Conservation (phyloP, 169 alveolate genomes). For the Plasmodium vinckei region DNA sequence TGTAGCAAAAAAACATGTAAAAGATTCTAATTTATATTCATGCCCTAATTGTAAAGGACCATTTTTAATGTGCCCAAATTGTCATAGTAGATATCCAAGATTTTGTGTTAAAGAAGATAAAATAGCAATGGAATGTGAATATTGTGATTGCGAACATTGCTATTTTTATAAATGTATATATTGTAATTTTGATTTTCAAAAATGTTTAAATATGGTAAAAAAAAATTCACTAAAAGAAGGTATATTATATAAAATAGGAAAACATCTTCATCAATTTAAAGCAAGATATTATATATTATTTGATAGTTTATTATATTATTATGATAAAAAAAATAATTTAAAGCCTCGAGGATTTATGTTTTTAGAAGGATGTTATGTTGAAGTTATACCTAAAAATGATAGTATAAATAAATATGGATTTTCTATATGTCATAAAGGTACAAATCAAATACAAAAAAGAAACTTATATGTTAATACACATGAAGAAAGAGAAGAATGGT, state of each 20-base stretch:
- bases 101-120: constrained; percentile 79
- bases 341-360: constrained; percentile 91
- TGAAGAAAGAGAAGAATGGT: constrained; percentile 86
- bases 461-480: constrained; percentile 83
- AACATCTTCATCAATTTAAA: constrained; percentile 85
- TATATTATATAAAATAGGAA: constrained; percentile 87
- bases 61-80: constrained; percentile 85
- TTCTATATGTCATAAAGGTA: constrained; percentile 85
- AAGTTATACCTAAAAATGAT: constrained; percentile 63
- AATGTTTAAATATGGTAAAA: constrained; percentile 72
- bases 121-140: constrained; percentile 82
- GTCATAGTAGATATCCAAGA: constrained; percentile 81
- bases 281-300: constrained; percentile 88
- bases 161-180: constrained; percentile 65
- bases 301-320: constrained; percentile 89
- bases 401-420: constrained; percentile 79
- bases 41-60: constrained; percentile 87
- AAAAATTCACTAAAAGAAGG: constrained; percentile 86
- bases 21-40: constrained; percentile 75
- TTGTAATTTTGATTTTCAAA: constrained; percentile 80
- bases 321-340: constrained; percentile 79
- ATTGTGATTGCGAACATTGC: constrained; percentile 77
- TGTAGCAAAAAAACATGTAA: constrained; percentile 43
- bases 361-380: constrained; percentile 91
- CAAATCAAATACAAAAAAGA: constrained; percentile 78